Evolutionary conservation across 2,329 filamentous ascomycete species (phyloP), one percentile per base, ranked within the genome.

Genomic region (Coniochaeta sp.): DNA sequence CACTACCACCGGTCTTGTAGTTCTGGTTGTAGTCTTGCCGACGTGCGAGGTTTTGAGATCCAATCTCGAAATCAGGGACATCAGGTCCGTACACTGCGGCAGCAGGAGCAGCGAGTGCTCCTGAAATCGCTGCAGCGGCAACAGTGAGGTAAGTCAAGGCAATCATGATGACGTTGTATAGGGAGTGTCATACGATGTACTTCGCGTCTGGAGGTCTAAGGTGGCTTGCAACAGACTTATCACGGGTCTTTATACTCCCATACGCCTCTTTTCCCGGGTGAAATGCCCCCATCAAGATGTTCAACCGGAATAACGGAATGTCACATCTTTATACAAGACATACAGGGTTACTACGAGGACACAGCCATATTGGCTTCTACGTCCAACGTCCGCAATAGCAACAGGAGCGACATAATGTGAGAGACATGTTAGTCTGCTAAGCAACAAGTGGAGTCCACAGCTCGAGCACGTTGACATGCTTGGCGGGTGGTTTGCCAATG

Each of bases 1-100:
- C 69, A 44, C 69, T 70, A 22, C 77, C 77, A 19, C 67, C 67
- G 11, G 69, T 70, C 47, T 72, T 74, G 64, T 79, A 79, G 64
- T 71, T 74, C 63, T 79, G 79, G 63, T 68, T 73, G 57, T 79
- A 77, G 60, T 72, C 68, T 58, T 70, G 68, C 34, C 70, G 69
- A 34, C 65, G 66, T 24, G 64, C 67, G 22, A 72, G 65, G 54
- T 64, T 66, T 19, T 64, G 38, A 6, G 62, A 59, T 7, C 68
- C 67, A 26, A 72, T 58, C 62, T 65, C 58, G 36, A 71, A 71
- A 60, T 71, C 65, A 17, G 69, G 70, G 7, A 55, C 28, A 28
- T 68, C 68, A 4, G 62, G 60, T 9, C 54, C 54, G 16, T 31
- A 36, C 3, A 14, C 34, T 14, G 7, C 34, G 19, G 64, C 61